These are phyloP conservation scores for Bifiguratus adelaidae DNA, from an alignment of 192 early-diverging fungal genomes.

Conservation along the genomic window DNA sequence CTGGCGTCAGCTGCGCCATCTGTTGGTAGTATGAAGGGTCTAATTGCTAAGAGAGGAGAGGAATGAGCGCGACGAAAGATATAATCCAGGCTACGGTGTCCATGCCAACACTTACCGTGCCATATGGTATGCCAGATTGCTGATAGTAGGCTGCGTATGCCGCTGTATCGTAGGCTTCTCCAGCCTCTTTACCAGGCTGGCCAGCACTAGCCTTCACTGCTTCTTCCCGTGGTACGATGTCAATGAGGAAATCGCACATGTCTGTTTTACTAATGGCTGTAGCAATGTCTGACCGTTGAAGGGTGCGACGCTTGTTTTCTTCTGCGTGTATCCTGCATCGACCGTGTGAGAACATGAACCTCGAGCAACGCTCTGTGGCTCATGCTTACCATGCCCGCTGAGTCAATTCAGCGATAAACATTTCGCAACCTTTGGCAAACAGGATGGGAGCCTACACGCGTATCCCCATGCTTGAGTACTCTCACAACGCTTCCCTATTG, in stretches of 20 bases:
- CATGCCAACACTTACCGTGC: background rate
- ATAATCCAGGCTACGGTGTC: background rate
- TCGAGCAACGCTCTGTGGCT: background rate
- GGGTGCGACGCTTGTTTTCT: conserved; percentile 91
- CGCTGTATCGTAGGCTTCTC: background rate
- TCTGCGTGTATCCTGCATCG: conserved; percentile 75
- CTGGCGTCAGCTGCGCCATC: conserved; percentile 20
- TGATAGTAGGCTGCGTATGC: background rate
- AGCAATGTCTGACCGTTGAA: conserved; percentile 87
- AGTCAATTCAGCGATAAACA: conserved; percentile 91
- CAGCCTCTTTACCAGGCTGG: background rate
- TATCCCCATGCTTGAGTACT: conserved; percentile 42
- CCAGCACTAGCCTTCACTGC: conserved; percentile 4
- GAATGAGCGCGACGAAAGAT: background rate
- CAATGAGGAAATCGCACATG: conserved; percentile 96
- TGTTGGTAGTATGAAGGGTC: conserved; percentile 23
- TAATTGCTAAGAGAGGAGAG: conserved; percentile 2
- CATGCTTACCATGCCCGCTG: conserved; percentile 55
- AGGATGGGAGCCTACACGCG: conserved; percentile 79
- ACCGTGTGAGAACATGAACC: background rate
- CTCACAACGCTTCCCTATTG: background rate
- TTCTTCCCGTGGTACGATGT: conserved; percentile 92
- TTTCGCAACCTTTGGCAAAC: conserved; percentile 94
- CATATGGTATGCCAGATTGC: background rate
- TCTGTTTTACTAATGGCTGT: conserved; percentile 81